Evolutionary conservation across 139 green algal species (phyloP).

Genomic region (Asterochloris sp.): DNA sequence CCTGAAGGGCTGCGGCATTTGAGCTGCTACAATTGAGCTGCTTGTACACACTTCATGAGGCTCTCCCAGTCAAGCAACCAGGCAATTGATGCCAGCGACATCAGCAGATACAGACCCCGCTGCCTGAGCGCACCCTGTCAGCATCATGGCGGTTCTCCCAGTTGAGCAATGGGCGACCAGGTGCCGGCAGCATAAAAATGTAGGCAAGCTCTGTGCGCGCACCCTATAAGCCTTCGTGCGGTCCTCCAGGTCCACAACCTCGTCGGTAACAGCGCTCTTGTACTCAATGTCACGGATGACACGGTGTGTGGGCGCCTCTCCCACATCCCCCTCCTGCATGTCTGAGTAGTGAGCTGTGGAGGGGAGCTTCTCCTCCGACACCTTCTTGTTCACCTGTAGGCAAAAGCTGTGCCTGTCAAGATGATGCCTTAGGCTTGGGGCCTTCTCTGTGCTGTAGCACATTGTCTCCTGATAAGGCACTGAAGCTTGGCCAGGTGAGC

Average conservation of each 20-base stretch:
- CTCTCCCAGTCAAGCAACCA: too few relatives aligned
- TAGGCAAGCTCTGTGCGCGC: too few relatives aligned
- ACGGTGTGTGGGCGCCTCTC: slow-evolving; percentile 5
- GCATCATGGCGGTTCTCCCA: too few relatives aligned
- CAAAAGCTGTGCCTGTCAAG: not conserved
- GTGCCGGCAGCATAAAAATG: too few relatives aligned
- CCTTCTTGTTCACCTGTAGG: slow-evolving; percentile 21
- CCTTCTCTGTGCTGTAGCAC: not conserved
- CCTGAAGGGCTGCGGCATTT: too few relatives aligned
- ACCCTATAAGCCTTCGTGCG: slow-evolving; percentile 21
- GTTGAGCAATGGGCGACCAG: too few relatives aligned
- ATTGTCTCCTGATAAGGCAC: not conserved
- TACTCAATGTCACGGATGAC: slow-evolving; percentile 20
- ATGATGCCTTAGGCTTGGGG: not conserved
- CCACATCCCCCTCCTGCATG: not conserved
- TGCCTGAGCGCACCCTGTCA: too few relatives aligned
- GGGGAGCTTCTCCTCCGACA: slow-evolving; percentile 8
- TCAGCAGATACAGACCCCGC: too few relatives aligned
- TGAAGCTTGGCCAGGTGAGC: not conserved
- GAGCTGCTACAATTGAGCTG: too few relatives aligned
- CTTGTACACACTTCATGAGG: too few relatives aligned
- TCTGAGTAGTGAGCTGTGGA: slow-evolving; percentile 15
- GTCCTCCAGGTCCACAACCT: slow-evolving; percentile 11
- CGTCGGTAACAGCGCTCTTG: slow-evolving; percentile 10
- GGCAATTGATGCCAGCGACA: too few relatives aligned